phyloP scores from a whole-genome alignment of 2,329 filamentous ascomycete species.

The Colletotrichum acutatum region DNA sequence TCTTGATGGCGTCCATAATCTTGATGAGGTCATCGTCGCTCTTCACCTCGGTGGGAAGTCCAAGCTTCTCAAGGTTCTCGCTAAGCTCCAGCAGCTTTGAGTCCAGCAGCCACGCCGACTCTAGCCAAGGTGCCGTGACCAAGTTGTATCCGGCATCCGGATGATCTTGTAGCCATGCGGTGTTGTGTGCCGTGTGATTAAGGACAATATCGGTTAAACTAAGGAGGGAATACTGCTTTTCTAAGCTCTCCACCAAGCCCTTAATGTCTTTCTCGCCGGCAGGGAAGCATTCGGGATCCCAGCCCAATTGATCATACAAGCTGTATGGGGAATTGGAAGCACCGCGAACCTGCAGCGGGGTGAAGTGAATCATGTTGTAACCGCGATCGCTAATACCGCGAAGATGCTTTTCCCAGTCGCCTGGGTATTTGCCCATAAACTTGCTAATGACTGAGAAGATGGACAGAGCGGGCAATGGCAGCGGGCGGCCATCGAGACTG shows the following conservation, averaged over 20 bases:
- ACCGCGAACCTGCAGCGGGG: constrained; percentile 88
- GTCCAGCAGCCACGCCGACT: constrained; percentile 72
- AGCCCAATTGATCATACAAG: constrained; percentile 89
- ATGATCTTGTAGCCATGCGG: constrained; percentile 91
- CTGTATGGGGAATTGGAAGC: constrained; percentile 97
- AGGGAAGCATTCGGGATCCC: constrained; percentile 85
- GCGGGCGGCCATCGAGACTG: constrained; percentile 74
- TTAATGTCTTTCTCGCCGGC: constrained; percentile 85
- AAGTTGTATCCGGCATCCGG: constrained; percentile 97
- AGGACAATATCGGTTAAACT: constrained; percentile 96
- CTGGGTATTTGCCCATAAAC: constrained; percentile 94
- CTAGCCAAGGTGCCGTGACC: constrained; percentile 83
- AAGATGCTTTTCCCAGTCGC: constrained; percentile 90
- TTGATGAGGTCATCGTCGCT: constrained; percentile 77
- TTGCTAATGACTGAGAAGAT: constrained; percentile 97
- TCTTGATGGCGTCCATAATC: constrained; percentile 87
- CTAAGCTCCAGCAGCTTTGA: constrained; percentile 79
- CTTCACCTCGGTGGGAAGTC: constrained; percentile 80
- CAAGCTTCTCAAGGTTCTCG: constrained; percentile 74
- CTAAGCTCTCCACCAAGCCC: constrained; percentile 81
- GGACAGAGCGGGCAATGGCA: constrained; percentile 88
- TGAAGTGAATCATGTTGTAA: constrained; percentile 99
- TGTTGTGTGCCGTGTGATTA: constrained; percentile 98
- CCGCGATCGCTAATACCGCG: constrained; percentile 88
- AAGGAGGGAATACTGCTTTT: constrained; percentile 84